Evolutionary conservation across 179 eudicot genomes (phyloP).

Genomic region (Silene coronaria): DNA sequence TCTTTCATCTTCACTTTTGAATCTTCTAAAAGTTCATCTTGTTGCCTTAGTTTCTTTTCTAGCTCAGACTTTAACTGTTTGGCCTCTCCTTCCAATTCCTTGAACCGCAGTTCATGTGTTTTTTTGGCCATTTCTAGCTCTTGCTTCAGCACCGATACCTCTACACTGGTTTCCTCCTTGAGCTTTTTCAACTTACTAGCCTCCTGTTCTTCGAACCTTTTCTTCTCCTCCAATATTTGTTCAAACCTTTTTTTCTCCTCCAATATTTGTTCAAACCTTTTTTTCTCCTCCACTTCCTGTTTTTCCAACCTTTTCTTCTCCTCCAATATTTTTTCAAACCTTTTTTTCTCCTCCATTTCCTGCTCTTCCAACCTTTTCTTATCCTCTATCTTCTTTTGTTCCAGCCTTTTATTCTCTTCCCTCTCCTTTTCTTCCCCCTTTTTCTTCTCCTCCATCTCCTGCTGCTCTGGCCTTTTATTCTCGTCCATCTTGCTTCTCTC

Average conservation of each 20-base stretch:
- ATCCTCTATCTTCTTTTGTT: conserved; percentile 33
- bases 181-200: conserved; percentile 38
- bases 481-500: conserved; percentile 47
- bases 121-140: conserved; percentile 49
- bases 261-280: conserved; percentile 31
- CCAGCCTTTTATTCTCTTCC: conserved; percentile 27
- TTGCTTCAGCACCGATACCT: conserved; percentile 43
- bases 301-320: conserved; percentile 14
- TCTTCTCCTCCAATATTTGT: conserved; percentile 29
- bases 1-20: conserved; percentile 36
- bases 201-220: conserved; percentile 29
- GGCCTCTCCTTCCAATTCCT: conserved; percentile 43
- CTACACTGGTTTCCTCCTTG: conserved; percentile 43
- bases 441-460: conserved; percentile 16
- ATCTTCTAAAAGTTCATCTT: conserved; percentile 34
- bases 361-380: conserved; percentile 10
- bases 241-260: conserved; percentile 34
- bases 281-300: conserved; percentile 7
- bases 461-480: background rate
- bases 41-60: conserved; percentile 47
- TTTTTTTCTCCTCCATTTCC: conserved; percentile 18
- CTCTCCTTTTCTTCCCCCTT: background rate
- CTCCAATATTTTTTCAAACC: conserved; percentile 33
- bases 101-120: conserved; percentile 40
- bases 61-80: conserved; percentile 39